Base-by-base conservation (phyloP, 2,329 filamentous ascomycete species). In the Didymella glomerata region DNA sequence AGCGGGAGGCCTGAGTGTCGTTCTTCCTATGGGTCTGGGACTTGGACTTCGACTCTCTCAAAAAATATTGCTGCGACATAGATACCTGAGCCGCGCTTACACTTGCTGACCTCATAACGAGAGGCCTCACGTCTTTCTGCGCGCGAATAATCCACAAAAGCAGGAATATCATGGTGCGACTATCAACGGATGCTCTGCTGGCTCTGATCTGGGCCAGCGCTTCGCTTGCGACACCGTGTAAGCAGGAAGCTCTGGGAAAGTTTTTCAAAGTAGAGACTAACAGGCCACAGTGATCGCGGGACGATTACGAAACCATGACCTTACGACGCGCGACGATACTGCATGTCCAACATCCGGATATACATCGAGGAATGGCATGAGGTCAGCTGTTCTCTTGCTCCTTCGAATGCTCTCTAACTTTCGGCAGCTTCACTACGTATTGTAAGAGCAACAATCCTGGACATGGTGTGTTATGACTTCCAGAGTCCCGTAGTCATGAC, bases 361-460 rank as follows among this genome's bases (percentile, higher is more conserved):
- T 45, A 69, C 63, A 30, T 66, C 69, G 4, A 56, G 59, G 34
- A 76, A 76, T 38, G 73, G 73, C 6, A 59, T 74, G 32, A 69
- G 67, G 51, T 54, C 10, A 42, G 40, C 40, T 28, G 7, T 14
- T 28, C 16, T 14, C 25, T 45, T 11, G 24, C 18, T 4, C 13
- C 25, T 25, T 14, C 22, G 13, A 24, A 7, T 16, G 32, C 20
- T 9, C 2, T 25, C 50, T 54, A n/a, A 54, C 32, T 4, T 14
- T 32, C 4, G 3, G 24, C 34, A 54, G 52, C 54, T 76, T 74
- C 49, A 72, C 71, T 6, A 68, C 64, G 18, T 69, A 71, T 51
- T 76, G 73, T 60, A 61, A 67, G 2, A 56, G 69, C 27, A 72
- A 73, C 51, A 72, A 71, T n/a, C 65, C 65, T 4, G 61, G 53